Evolutionary conservation across 345 rosid species (phyloP).

Genomic region (Eucalyptus globulus): DNA sequence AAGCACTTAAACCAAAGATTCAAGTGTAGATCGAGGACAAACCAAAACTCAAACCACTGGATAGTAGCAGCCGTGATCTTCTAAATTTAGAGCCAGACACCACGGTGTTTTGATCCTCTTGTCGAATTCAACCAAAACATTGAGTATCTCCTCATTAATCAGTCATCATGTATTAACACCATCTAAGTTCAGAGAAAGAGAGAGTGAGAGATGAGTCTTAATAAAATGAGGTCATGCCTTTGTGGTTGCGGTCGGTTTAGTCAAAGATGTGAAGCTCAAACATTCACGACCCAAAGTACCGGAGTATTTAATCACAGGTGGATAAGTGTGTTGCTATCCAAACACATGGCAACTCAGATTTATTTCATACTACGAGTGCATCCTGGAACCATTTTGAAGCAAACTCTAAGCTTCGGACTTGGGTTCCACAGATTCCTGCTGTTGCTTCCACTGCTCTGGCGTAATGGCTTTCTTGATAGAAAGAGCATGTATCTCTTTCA

Average conservation of each 20-base stretch:
- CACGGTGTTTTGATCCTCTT: neutral
- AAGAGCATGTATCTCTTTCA: constrained; percentile 87
- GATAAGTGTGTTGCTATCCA: neutral
- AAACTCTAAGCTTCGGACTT: neutral
- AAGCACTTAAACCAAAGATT: neutral
- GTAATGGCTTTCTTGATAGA: constrained; percentile 70
- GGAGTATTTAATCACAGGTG: neutral
- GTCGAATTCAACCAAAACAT: neutral
- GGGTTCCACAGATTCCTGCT: constrained; percentile 22
- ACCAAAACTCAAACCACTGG: neutral
- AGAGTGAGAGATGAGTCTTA: neutral
- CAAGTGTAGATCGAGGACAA: neutral
- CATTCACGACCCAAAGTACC: neutral
- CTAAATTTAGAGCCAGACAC: neutral
- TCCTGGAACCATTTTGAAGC: neutral
- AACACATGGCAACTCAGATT: neutral
- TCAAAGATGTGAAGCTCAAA: neutral
- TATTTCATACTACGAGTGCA: neutral
- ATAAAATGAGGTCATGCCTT: neutral
- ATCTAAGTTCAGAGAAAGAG: neutral
- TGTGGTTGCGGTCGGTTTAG: neutral
- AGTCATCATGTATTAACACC: neutral
- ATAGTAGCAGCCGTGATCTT: neutral
- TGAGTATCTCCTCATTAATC: neutral
- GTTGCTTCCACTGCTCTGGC: constrained; percentile 65